Evolutionary conservation across 106 monocot species (phyloP).

Genomic region (Amphibolis antarctica): DNA sequence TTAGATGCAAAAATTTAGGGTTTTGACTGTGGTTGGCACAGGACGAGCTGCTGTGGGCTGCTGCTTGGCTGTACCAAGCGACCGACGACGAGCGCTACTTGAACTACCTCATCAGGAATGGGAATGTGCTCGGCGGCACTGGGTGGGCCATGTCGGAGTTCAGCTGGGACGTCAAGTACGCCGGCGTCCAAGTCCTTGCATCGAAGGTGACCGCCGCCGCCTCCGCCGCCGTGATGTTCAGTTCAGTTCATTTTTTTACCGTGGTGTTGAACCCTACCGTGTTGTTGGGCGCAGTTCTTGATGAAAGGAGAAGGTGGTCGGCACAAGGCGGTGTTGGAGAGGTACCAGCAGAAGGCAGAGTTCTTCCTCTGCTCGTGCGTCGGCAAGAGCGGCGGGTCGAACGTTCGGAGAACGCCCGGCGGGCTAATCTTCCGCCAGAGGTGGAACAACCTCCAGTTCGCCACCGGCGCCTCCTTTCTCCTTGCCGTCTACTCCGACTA

Average conservation of each 20-base stretch:
- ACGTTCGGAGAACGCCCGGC: constrained; percentile 66
- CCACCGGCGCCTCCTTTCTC: constrained; percentile 62
- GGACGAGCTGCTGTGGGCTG: constrained; percentile 71
- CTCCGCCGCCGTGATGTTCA: no score
- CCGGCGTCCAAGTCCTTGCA: constrained; percentile 72
- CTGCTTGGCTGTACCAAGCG: constrained; percentile 85
- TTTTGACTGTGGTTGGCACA: neutral
- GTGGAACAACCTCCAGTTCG: constrained; percentile 93
- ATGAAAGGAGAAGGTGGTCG: constrained; percentile 54
- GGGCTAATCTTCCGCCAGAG: constrained; percentile 61
- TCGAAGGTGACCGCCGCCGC: constrained; percentile 46
- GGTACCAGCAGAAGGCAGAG: constrained; percentile 75
- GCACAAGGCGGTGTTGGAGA: constrained; percentile 36
- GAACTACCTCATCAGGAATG: constrained; percentile 57
- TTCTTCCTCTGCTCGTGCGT: constrained; percentile 73
- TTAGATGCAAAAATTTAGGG: neutral
- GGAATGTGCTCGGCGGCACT: constrained; percentile 63
- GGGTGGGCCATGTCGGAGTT: constrained; percentile 85
- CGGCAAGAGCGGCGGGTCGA: constrained; percentile 40
- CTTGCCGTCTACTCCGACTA: constrained; percentile 81
- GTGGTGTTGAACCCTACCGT: no score
- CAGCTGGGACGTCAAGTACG: constrained; percentile 96
- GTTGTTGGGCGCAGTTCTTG: constrained; percentile 39
- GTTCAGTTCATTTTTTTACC: no score
- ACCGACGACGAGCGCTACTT: constrained; percentile 61